Evolutionary conservation across 2,329 filamentous ascomycete species (phyloP).

Genomic region (Fusarium armeniacum): DNA sequence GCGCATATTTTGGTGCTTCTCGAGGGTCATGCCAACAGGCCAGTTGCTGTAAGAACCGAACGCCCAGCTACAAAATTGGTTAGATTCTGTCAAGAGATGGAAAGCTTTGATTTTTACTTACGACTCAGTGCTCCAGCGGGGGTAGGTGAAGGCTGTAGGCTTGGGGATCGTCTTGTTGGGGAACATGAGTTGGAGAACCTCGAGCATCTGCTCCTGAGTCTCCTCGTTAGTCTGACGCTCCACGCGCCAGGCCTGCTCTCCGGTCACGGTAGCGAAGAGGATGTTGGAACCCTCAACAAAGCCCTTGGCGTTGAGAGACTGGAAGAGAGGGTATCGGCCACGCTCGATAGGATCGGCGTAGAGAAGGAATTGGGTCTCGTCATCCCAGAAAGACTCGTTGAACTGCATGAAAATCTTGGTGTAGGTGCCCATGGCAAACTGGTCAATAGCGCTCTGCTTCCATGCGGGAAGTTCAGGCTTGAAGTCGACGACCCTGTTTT

Average conservation of each 20-base stretch:
- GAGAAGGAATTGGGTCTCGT: constrained; percentile 60
- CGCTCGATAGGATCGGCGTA: constrained; percentile 60
- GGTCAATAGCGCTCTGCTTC: constrained; percentile 74
- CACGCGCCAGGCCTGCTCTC: constrained; percentile 59
- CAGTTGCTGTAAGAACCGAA: constrained; percentile 78
- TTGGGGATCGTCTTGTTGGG: constrained; percentile 69
- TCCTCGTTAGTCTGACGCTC: constrained; percentile 71
- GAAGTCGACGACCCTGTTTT: constrained; percentile 72
- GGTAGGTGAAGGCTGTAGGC: constrained; percentile 72
- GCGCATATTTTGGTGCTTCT: constrained; percentile 76
- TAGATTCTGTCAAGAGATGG: not conserved
- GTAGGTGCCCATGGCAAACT: constrained; percentile 78
- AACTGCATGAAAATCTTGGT: constrained; percentile 82
- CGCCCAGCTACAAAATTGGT: constrained; percentile 53
- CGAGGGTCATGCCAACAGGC: constrained; percentile 73
- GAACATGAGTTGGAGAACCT: constrained; percentile 73
- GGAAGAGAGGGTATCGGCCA: constrained; percentile 70
- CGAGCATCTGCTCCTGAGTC: constrained; percentile 69
- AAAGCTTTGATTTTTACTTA: constrained; percentile 15
- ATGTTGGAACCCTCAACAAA: constrained; percentile 74
- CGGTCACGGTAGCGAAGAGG: constrained; percentile 69
- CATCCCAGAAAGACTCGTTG: constrained; percentile 73
- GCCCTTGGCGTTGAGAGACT: constrained; percentile 69
- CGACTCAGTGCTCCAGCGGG: constrained; percentile 52
- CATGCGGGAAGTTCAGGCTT: constrained; percentile 70